Percentiles rank a stretch among this genome's conserved stretches.
Evolutionary conservation across 2,329 filamentous ascomycete genomes (phyloP).

Genomic region (Trichoderma koningii): DNA sequence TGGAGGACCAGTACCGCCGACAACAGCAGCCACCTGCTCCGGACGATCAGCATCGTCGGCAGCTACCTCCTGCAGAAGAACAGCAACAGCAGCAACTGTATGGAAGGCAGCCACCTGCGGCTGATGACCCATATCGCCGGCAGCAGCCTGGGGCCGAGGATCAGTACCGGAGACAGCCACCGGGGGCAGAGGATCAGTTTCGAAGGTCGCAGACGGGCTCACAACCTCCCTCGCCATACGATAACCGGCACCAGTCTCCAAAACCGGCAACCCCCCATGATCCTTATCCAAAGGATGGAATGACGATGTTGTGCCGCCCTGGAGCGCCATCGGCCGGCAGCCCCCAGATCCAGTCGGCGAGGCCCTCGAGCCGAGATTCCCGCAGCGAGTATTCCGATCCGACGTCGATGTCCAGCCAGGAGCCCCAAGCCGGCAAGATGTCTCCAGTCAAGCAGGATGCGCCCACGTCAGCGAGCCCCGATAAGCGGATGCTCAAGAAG

Average conservation of each 20-base stretch:
- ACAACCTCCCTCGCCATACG: conserved; percentile 42
- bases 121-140: conserved; percentile 14
- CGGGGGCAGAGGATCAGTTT: conserved; percentile 29
- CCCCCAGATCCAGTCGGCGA: conserved; percentile 54
- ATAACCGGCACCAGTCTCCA: conserved; percentile 58
- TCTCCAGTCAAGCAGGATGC: conserved; percentile 71
- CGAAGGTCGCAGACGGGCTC: conserved; percentile 25
- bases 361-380: conserved; percentile 83
- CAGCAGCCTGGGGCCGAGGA: conserved; percentile 17
- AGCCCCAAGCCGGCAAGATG: conserved; percentile 70
- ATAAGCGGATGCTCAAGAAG: conserved; percentile 68
- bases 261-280: conserved; percentile 80
- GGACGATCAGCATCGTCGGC: conserved; percentile 4
- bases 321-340: conserved; percentile 61
- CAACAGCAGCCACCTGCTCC: conserved; percentile 17
- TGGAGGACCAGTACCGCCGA: conserved; percentile 29
- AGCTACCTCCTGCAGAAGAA: conserved; percentile 11
- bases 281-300: conserved; percentile 90
- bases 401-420: conserved; percentile 84
- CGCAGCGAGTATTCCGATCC: conserved; percentile 89
- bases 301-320: conserved; percentile 94
- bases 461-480: conserved; percentile 52
- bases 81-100: conserved; percentile 21
- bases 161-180: conserved; percentile 26
- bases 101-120: conserved; percentile 23